A percentile compares a stretch with the other conserved stretches of the same genome.
These are phyloP conservation scores for Clarkia xantiana DNA, from an alignment of 345 rosid species.

Conservation along the genomic window DNA sequence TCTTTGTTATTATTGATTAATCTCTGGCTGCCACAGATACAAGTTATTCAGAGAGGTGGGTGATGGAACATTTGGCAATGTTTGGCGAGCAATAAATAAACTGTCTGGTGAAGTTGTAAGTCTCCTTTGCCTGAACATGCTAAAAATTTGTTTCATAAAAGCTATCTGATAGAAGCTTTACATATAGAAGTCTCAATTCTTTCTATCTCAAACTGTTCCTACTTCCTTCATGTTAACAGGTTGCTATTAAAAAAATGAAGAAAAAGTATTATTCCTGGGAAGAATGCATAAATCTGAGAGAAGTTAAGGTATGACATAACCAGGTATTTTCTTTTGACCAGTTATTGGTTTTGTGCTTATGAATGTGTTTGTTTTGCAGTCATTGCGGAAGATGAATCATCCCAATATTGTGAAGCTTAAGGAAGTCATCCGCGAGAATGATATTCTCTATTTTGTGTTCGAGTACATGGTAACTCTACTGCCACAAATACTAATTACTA, in stretches of 20 bases:
- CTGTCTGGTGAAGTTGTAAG: slow-evolving; percentile 85
- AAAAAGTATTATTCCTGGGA: slow-evolving; percentile 91
- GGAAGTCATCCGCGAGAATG: slow-evolving; percentile 89
- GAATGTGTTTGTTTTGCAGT: slow-evolving; percentile 22
- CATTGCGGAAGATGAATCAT: slow-evolving; percentile 78
- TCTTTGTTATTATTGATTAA: background rate
- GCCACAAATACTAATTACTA: background rate
- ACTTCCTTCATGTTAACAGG: slow-evolving; percentile 36
- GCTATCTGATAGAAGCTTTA: too few relatives aligned
- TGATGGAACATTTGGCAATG: slow-evolving; percentile 92
- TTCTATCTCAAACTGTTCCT: too few relatives aligned
- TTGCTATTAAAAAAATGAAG: slow-evolving; percentile 95
- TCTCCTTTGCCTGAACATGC: slow-evolving; percentile 5
- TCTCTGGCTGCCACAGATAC: slow-evolving; percentile 32
- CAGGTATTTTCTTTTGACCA: background rate
- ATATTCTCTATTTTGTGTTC: slow-evolving; percentile 70
- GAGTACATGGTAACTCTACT: slow-evolving; percentile 66
- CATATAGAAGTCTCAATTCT: too few relatives aligned
- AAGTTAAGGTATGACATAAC: slow-evolving; percentile 60
- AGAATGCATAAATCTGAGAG: slow-evolving; percentile 84
- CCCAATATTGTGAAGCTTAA: slow-evolving; percentile 92
- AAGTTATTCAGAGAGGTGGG: slow-evolving; percentile 82
- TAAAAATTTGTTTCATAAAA: background rate
- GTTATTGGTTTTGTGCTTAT: background rate
- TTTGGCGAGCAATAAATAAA: slow-evolving; percentile 73